Evolutionary conservation across 1,284 basidiomycete genomes (phyloP), one percentile per base, ranked within the genome.

Genomic region (Neonothopanus nambi): DNA sequence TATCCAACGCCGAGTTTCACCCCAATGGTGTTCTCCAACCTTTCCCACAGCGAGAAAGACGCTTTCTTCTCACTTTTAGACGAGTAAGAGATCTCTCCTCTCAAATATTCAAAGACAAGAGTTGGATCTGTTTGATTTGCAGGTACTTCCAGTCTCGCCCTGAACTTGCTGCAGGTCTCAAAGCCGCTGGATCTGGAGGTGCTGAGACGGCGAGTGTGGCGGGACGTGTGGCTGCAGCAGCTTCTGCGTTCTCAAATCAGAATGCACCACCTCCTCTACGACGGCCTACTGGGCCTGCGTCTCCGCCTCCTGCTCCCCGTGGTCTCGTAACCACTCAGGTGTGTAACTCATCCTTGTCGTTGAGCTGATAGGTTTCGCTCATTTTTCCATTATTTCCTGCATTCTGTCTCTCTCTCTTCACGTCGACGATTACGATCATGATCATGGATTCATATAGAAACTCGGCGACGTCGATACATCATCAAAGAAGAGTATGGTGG

Each of bases 101-200:
- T 43, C 15, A 33, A 18, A 3, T 40, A 28, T 17, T 17, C 7
- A 11, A 5, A 21, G 51, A 38, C n/a, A 46, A 12, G 6, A 37
- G 35, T 33, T 35, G 7, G 18, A 5, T 23, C 17, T 26, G 13
- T 23, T 40, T 6, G n/a, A 33, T 33, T 21, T 13, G 5, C 61
- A 91, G 89, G 63, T 91, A 91, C 71, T 91, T 91, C 68, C 70
- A 81, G 42, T 82, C 87, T 21, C 84, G 89, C 43, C 89, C 89
- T 37, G 85, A 89, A 53, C 73, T 91, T 49, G 70, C 77, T 45
- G 61, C 69, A 7, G 67, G 63, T 51, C 49, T 61, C 28, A 51
- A 50, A 39, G 51, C 44, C 30, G 33, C 42, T n/a, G 35, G 37
- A n/a, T n/a, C n/a, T 13, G 62, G 61, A 35, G 55, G 43, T 5